These are phyloP conservation scores for Cryptosporidium andersoni DNA, from an alignment of 169 alveolate species.

Conservation along the genomic window DNA sequence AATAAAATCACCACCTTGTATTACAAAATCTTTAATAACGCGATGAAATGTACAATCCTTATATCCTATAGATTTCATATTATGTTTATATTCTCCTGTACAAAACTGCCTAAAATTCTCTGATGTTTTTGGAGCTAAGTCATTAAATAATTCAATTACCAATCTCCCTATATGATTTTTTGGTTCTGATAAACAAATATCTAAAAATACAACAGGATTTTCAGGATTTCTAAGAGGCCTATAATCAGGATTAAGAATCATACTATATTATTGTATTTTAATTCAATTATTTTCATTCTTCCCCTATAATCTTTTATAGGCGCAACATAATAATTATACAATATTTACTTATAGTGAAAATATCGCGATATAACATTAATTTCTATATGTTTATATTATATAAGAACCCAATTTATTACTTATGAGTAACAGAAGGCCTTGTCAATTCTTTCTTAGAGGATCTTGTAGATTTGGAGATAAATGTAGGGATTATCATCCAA, in stretches of 20 bases:
- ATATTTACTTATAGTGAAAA: no score
- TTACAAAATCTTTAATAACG: slow-evolving; percentile 94
- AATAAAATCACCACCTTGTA: slow-evolving; percentile 97
- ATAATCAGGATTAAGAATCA: slow-evolving; percentile 56
- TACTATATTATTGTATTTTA: background rate
- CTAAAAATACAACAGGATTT: slow-evolving; percentile 91
- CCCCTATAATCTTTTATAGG: background rate
- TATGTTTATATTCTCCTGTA: slow-evolving; percentile 92
- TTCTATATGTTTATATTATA: no score
- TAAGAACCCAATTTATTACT: no score
- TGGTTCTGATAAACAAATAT: slow-evolving; percentile 83
- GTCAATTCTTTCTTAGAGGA: slow-evolving; percentile 67
- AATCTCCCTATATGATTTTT: slow-evolving; percentile 88
- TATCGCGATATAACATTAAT: no score
- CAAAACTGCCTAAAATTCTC: slow-evolving; percentile 98
- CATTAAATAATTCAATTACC: slow-evolving; percentile 93
- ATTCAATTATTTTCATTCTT: background rate
- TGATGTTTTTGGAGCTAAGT: slow-evolving; percentile 95
- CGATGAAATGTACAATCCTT: slow-evolving; percentile 91
- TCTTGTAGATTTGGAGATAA: slow-evolving; percentile 64
- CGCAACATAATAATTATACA: background rate
- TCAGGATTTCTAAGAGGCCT: slow-evolving; percentile 76
- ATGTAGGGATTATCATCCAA: slow-evolving; percentile 66
- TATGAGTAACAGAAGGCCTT: slow-evolving; percentile 70
- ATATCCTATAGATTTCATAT: slow-evolving; percentile 92